phyloP scores from a whole-genome alignment of 75 land plant genomes.

The Sequoia sempervirens region DNA sequence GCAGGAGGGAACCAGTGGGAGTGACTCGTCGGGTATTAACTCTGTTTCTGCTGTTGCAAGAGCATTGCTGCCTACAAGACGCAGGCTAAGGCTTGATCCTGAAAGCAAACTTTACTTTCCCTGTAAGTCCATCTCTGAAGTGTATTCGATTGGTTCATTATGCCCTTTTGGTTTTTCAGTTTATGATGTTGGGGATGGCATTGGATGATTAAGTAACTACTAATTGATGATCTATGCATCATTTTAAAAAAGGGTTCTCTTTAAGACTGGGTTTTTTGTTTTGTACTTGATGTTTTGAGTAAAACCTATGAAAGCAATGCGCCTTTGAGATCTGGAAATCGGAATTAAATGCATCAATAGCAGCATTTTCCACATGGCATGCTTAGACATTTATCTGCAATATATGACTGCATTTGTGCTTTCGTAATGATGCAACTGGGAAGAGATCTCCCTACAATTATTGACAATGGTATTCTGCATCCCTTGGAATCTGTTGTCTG shows the following conservation, averaged over 20 bases:
- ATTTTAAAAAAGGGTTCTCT: not conserved
- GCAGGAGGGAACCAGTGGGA: constrained; percentile 1
- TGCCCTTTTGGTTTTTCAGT: not conserved
- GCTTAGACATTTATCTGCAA: not conserved
- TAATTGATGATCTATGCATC: not conserved
- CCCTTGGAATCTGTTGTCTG: not conserved
- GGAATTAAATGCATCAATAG: not conserved
- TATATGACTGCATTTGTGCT: not conserved
- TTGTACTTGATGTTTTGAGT: not conserved
- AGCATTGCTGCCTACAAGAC: constrained; percentile 53
- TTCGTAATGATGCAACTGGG: not conserved
- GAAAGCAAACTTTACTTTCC: constrained; percentile 75
- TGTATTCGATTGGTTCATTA: not conserved
- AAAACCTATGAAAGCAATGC: not conserved
- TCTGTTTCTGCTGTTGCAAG: constrained; percentile 65
- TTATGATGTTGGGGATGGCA: not conserved
- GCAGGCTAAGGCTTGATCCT: constrained; percentile 79
- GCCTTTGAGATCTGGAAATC: not conserved
- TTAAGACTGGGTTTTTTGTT: not conserved
- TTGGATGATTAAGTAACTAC: not conserved
- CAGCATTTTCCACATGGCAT: not conserved
- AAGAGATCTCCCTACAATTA: not conserved
- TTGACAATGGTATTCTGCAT: not conserved
- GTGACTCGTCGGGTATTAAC: constrained; percentile 15
- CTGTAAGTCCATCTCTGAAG: constrained; percentile 35